Evolutionary conservation across 768 basidiomycete genomes (phyloP), one percentile per base, ranked within the genome.

Genomic region (Trametes cubensis): DNA sequence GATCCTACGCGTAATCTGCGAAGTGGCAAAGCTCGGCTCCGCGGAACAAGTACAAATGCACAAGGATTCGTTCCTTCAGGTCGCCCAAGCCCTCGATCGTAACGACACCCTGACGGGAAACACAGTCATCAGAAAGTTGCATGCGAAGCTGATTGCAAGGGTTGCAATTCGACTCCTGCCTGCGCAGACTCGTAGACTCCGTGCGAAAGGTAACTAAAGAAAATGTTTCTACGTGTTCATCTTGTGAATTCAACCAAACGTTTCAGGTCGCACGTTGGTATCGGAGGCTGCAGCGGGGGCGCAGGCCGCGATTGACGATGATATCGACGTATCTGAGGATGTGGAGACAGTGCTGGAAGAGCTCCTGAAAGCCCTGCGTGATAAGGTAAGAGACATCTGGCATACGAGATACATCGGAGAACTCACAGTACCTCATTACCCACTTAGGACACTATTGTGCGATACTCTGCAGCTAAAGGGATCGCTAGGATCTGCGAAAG

Each of bases 391-490:
- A 11, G 73, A 69, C 45, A 25, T 20, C 25, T 8, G 3, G 23
- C 26, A 15, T 17, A 15, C 17, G 25, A 14, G 48, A 4, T 49
- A 2, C 15, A 23, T 5, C 25, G 3, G 3, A 13, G 25, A 28
- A 28, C 15, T 7, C 25, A 26, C 21, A n/a, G 6, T 26, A 25
- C 13, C 21, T 26, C 25, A 8, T 48, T 6, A 11, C 34, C 20
- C 60, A 21, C 55, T 17, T 66, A 98, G 95, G 95, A 97, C 69
- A 98, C 96, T 0, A 79, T 95, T 26, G 94, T 98, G 14, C 89
- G 97, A 52, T 98, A 93, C 85, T 94, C 96, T 15, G 85, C 94
- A 5, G 92, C 97, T 11, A 99, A 98, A 74, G 92, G 91, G 41
- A 77, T 98, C 10, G 91, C 95, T 8, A 86, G 95, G 7, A 83